phyloP scores from a whole-genome alignment of 192 early-diverging fungal species.

The Rhizophlyctis rosea region DNA sequence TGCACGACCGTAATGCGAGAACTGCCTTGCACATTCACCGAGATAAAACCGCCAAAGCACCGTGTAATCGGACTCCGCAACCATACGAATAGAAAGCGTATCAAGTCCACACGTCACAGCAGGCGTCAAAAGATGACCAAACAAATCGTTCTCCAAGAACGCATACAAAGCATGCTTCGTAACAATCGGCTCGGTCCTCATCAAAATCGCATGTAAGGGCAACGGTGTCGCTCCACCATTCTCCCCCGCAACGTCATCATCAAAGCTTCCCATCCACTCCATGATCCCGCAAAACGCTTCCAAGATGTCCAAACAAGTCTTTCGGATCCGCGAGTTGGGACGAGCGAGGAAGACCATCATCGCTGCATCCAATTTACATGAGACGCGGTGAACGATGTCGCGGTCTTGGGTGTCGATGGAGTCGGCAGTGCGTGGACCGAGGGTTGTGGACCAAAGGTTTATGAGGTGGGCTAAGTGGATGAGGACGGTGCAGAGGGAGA shows the following conservation, averaged over 20 bases:
- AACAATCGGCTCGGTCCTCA: slow-evolving; percentile 25
- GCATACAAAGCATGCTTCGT: slow-evolving; percentile 39
- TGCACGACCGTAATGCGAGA: slow-evolving; percentile 34
- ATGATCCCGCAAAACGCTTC: slow-evolving; percentile 40
- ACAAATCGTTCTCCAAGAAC: slow-evolving; percentile 42
- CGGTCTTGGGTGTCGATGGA: slow-evolving; percentile 15
- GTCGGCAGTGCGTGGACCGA: slow-evolving; percentile 9
- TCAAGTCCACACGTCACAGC: slow-evolving; percentile 27
- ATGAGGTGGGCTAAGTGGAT: slow-evolving; percentile 30
- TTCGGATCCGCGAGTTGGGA: slow-evolving; percentile 43
- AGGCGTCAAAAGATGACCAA: slow-evolving; percentile 34
- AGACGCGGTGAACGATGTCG: slow-evolving; percentile 38
- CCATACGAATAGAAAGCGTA: slow-evolving; percentile 33
- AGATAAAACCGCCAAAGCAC: slow-evolving; percentile 42
- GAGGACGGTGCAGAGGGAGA: slow-evolving; percentile 43
- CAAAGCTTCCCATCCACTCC: slow-evolving; percentile 21
- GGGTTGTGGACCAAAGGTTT: slow-evolving; percentile 36
- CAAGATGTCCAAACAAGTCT: slow-evolving; percentile 34
- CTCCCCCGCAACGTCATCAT: too few species aligned
- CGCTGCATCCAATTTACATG: slow-evolving; percentile 48
- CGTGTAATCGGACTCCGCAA: slow-evolving; percentile 35
- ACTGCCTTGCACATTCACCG: slow-evolving; percentile 42
- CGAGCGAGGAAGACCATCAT: slow-evolving; percentile 42
- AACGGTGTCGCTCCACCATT: slow-evolving; percentile 10
- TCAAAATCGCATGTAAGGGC: slow-evolving; percentile 41